Percentiles rank a stretch among this genome's conserved stretches.
Conservation (phyloP, 2,329 filamentous ascomycete genomes). For the Sporothrix variecibatus region DNA sequence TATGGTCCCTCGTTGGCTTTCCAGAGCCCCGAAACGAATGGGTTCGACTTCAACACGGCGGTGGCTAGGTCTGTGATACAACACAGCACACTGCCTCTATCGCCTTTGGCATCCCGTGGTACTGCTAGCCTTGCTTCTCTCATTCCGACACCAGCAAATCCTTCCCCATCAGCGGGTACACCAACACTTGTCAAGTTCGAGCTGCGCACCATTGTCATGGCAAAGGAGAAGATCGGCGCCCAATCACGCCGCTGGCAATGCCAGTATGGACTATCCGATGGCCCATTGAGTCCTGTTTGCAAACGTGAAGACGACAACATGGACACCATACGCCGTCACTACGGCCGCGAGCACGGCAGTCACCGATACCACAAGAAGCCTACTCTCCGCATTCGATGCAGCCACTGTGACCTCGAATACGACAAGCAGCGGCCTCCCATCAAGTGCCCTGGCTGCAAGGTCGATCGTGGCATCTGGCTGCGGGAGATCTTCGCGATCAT, state of each 20-base stretch:
- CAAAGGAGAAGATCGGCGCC: constrained; percentile 25
- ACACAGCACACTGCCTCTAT: neutral
- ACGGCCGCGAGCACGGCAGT: constrained; percentile 32
- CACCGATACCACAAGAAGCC: constrained; percentile 29
- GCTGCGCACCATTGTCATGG: constrained; percentile 26
- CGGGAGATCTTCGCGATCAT: constrained; percentile 28
- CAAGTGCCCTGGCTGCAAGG: constrained; percentile 24
- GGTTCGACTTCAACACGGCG: constrained; percentile 8
- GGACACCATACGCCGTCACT: constrained; percentile 32
- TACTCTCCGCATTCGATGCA: constrained; percentile 20
- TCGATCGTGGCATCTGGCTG: constrained; percentile 24
- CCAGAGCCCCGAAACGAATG: neutral
- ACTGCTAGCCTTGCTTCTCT: neutral
- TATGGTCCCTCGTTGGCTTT: neutral
- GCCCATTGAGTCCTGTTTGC: constrained; percentile 23
- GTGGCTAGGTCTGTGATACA: neutral
- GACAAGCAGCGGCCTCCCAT: constrained; percentile 12
- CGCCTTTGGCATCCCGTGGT: no score
- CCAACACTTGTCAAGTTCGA: constrained; percentile 25
- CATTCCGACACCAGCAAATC: neutral
- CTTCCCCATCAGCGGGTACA: neutral
- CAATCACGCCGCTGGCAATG: constrained; percentile 29
- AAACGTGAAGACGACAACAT: constrained; percentile 30
- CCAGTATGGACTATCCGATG: constrained; percentile 25
- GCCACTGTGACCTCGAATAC: constrained; percentile 11